These are phyloP conservation scores for Aspergillus uvarum DNA, from an alignment of 2,329 filamentous ascomycete genomes.

Conservation along the genomic window DNA sequence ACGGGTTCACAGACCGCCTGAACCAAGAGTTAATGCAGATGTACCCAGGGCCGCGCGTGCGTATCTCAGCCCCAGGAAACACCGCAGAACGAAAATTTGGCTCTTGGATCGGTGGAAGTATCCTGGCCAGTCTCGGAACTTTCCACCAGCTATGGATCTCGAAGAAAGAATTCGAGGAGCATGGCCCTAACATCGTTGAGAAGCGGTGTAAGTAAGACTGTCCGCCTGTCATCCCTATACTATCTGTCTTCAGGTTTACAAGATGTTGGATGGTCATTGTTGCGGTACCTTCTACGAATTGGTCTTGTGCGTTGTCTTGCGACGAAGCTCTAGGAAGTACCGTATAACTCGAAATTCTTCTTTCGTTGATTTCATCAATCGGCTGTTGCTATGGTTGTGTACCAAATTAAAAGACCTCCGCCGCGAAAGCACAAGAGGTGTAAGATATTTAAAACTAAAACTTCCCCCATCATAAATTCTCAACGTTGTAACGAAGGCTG, in stretches of 20 bases:
- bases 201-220: slow-evolving; percentile 80
- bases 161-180: slow-evolving; percentile 96
- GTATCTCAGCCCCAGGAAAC: slow-evolving; percentile 82
- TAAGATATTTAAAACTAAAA: no score
- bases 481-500: background rate
- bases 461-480: background rate
- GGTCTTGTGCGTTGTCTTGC: background rate
- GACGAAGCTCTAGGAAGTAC: background rate
- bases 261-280: background rate
- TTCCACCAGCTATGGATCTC: slow-evolving; percentile 99
- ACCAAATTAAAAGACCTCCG: background rate
- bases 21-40: slow-evolving; percentile 77
- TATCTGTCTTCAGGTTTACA: background rate
- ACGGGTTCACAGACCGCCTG: slow-evolving; percentile 87
- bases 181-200: slow-evolving; percentile 85
- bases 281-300: background rate
- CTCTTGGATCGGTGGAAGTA: slow-evolving; percentile 94
- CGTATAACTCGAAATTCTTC: background rate
- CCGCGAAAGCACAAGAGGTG: background rate
- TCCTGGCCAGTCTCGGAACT: slow-evolving; percentile 88
- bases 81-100: slow-evolving; percentile 88
- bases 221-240: background rate
- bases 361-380: background rate
- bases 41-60: slow-evolving; percentile 82
- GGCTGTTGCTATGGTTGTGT: background rate